Conservation (phyloP, 495 filamentous ascomycete genomes). For the Trichocladium uniseriatum region DNA sequence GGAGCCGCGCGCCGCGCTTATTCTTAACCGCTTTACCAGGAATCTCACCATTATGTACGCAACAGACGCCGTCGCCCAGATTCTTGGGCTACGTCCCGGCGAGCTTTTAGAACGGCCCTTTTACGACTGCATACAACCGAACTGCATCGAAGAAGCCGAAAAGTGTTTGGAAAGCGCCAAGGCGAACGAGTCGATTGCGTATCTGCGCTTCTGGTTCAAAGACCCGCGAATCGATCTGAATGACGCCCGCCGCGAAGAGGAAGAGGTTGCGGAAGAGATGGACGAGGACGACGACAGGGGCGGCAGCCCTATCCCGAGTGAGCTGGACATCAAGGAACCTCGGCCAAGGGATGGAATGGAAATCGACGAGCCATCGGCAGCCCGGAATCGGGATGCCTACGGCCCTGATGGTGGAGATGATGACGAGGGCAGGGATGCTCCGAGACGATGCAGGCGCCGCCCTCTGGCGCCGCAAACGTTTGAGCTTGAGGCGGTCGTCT, state of each 20-base stretch:
- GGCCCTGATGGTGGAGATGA: background rate
- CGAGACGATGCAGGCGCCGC: slow-evolving; percentile 19
- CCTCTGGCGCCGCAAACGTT: slow-evolving; percentile 22
- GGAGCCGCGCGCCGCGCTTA: slow-evolving; percentile 75
- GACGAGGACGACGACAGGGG: slow-evolving; percentile 13
- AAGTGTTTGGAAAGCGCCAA: slow-evolving; percentile 76
- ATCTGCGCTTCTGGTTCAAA: slow-evolving; percentile 80
- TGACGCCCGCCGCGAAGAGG: slow-evolving; percentile 23
- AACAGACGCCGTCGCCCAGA: slow-evolving; percentile 60
- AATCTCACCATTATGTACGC: slow-evolving; percentile 83
- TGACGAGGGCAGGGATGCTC: background rate
- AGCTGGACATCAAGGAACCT: slow-evolving; percentile 19
- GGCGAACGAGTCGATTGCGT: slow-evolving; percentile 88
- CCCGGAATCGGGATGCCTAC: background rate
- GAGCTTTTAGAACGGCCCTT: slow-evolving; percentile 64
- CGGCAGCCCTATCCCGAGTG: slow-evolving; percentile 1
- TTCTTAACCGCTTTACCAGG: slow-evolving; percentile 79
- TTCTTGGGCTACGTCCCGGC: slow-evolving; percentile 60
- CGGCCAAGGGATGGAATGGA: slow-evolving; percentile 23
- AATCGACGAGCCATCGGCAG: slow-evolving; percentile 16
- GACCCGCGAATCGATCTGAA: slow-evolving; percentile 50
- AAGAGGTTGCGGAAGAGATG: slow-evolving; percentile 28
- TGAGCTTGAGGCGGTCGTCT: slow-evolving; percentile 81
- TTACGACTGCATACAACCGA: slow-evolving; percentile 71
- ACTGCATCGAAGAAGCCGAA: slow-evolving; percentile 65